Evolutionary conservation across 371 early-diverging fungal genomes (phyloP), one percentile per base, ranked within the genome.

Genomic region (Circinella umbellata): DNA sequence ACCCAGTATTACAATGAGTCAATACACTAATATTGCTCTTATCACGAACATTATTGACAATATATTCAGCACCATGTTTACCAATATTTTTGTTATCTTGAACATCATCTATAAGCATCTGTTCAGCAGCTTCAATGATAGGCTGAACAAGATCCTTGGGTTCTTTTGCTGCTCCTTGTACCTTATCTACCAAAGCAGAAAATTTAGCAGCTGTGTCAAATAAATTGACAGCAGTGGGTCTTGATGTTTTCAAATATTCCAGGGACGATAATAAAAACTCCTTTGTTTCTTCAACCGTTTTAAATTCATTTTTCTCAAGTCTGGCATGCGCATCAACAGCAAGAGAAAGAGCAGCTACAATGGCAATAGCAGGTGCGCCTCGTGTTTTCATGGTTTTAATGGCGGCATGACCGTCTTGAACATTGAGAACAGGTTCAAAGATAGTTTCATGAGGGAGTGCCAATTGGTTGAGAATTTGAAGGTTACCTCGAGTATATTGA

Each of bases 1-100:
- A 86, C 72, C 98, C 99, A 34, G 98, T 97, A 77, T 98, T 98
- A 84, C 98, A 98, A 78, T 98, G 98, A 5, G 98, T 98, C 71
- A 98, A 77, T 4, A 98, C 91, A 62, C 87, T 79, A 37, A 96
- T 76, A 17, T 75, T 75, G 0, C 74, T 72, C 4, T 73, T 75
- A 46, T 82, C 70, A 13, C 76, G 72, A 46, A 75, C 78, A 42
- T 84, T 77, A 0, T 80, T 71, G 27, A 80, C 69, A 35, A 92
- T 87, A 47, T 74, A 93, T 49, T 89, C 84, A 14, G 93, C 93
- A 34, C 99, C 99, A 71, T 76, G 86, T 18, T 76, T 63, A 5
- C 99, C 99, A 84, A 98, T 97, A 73, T 86, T 89, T 74, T 86
- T 87, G 82, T 98, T 98, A 71, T 97, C 96, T 60, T 84, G 71